Percentiles rank a stretch among this genome's conserved stretches.
These are phyloP conservation scores for Coniferiporia sulphurascens DNA, from an alignment of 1,284 basidiomycete genomes.

Conservation along the genomic window DNA sequence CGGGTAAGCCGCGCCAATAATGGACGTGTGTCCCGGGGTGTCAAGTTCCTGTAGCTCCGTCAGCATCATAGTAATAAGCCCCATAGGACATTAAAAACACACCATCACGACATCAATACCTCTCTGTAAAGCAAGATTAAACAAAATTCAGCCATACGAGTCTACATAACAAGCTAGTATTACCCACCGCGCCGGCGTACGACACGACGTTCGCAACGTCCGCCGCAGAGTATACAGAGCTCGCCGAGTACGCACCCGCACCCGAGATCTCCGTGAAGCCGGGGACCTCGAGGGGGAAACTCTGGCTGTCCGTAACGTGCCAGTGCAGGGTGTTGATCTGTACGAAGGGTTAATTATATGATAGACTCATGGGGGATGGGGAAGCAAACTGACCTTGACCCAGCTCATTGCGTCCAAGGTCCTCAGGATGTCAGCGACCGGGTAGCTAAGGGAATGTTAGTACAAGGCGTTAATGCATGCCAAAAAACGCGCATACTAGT, in stretches of 20 bases:
- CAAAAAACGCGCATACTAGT: constrained; percentile 39
- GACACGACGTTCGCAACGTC: constrained; percentile 62
- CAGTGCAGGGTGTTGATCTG: constrained; percentile 74
- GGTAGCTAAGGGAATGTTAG: constrained; percentile 43
- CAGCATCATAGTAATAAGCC: too few species aligned
- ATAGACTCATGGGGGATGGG: constrained; percentile 8
- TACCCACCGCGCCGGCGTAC: constrained; percentile 69
- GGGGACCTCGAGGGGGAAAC: constrained; percentile 69
- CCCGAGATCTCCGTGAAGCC: constrained; percentile 57
- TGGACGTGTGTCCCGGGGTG: constrained; percentile 46
- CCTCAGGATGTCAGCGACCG: constrained; percentile 60
- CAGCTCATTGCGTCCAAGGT: constrained; percentile 83
- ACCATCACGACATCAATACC: constrained; percentile 75
- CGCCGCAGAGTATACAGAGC: constrained; percentile 50
- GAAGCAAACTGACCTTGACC: constrained; percentile 60
- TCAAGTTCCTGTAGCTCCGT: constrained; percentile 49
- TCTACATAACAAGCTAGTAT: neutral
- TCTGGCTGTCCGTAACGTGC: constrained; percentile 75
- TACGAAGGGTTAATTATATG: constrained; percentile 4
- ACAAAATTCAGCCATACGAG: neutral
- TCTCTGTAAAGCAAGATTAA: constrained; percentile 36
- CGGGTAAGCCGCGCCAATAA: constrained; percentile 37
- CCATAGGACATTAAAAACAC: neutral
- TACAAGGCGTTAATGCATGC: neutral
- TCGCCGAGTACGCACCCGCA: constrained; percentile 63